A percentile compares a stretch with the other conserved stretches of the same genome.
These are phyloP conservation scores for Magnusiomyces fungicola DNA, from an alignment of 1,139 yeast species.

Conservation along the genomic window DNA sequence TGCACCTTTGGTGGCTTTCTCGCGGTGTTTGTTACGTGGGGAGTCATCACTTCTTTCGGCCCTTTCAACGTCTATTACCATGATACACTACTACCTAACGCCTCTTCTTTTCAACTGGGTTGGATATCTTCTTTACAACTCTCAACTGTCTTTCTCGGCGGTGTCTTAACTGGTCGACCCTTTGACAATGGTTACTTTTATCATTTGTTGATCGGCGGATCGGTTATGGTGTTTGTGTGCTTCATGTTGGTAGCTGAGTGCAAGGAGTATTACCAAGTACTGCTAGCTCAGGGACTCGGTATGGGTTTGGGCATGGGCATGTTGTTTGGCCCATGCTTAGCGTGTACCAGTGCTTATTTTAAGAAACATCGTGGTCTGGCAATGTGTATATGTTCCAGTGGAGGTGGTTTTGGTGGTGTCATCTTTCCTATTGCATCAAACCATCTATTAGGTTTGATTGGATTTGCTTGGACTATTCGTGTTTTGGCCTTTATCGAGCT, in stretches of 20 bases:
- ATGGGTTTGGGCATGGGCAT: slow-evolving; percentile 40
- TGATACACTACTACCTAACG: slow-evolving; percentile 38
- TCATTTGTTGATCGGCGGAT: slow-evolving; percentile 37
- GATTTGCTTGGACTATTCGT: slow-evolving; percentile 44
- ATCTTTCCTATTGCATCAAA: slow-evolving; percentile 38
- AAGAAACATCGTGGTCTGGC: slow-evolving; percentile 47
- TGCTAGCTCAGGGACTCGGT: slow-evolving; percentile 44
- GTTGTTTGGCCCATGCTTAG: slow-evolving; percentile 14
- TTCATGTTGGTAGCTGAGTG: slow-evolving; percentile 45
- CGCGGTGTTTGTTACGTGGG: slow-evolving; percentile 49
- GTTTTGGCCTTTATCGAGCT: slow-evolving; percentile 27
- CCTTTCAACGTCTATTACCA: slow-evolving; percentile 54
- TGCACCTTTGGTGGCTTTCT: slow-evolving; percentile 36
- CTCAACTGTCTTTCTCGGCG: slow-evolving; percentile 44
- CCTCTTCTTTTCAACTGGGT: slow-evolving; percentile 29
- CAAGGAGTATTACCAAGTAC: slow-evolving; percentile 42
- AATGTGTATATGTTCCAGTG: slow-evolving; percentile 47
- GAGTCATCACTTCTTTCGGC: slow-evolving; percentile 53
- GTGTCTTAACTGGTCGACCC: slow-evolving; percentile 36
- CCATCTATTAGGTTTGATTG: slow-evolving; percentile 34
- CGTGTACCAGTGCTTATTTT: slow-evolving; percentile 29
- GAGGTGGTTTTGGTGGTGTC: slow-evolving; percentile 56
- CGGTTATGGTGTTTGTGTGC: slow-evolving; percentile 40
- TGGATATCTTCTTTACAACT: slow-evolving; percentile 28
- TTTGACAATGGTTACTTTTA: slow-evolving; percentile 34